Base-by-base conservation (phyloP, 2,329 filamentous ascomycete species). In the Aphanoascus verrucosus region DNA sequence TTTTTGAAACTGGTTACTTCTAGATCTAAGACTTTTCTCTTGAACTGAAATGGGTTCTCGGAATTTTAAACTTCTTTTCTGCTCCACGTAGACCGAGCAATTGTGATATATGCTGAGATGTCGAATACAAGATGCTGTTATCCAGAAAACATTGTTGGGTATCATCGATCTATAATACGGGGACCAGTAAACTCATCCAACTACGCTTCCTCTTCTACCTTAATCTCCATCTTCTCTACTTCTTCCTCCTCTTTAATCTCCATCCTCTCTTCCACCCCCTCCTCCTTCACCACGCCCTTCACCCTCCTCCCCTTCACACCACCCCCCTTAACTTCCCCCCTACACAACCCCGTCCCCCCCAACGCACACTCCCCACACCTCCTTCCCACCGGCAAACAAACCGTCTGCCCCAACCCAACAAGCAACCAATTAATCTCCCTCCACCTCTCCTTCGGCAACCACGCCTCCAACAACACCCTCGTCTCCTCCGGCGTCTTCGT, bases 381-480 rank as follows among this genome's bases (percentile, higher is more conserved):
- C 58, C 84, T 77, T 0, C 86, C 87, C 1, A 91, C 80, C 0
- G 89, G 88, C 58, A 88, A 72, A 66, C 90, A 96, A 19, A 93
- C 82, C 0, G 83, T 87, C 76, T 96, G 90, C 0, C 90, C 90
- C 57, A 94, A 76, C 0, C 90, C 90, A 32, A 96, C 90, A 38
- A 96, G 77, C 67, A 95, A 70, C 71, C 84, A 83, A 69, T 96
- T 96, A 67, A 96, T 94, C 69, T 94, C 88, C 68, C 87, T 85
- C 90, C 90, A 96, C 63, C 80, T 82, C 49, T 94, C 87, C 56
- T 70, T 78, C 1, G 90, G 90, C 61, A 96, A 73, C 90, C 90
- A 96, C 14, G 76, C 76, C 72, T 96, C 80, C 55, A 96, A 74
- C 34, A 82, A 80, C 52, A 76, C 71, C 42, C 90, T 77, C 31